Evolutionary conservation across 192 early-diverging fungal genomes (phyloP).

Genomic region (Diversispora epigaea): DNA sequence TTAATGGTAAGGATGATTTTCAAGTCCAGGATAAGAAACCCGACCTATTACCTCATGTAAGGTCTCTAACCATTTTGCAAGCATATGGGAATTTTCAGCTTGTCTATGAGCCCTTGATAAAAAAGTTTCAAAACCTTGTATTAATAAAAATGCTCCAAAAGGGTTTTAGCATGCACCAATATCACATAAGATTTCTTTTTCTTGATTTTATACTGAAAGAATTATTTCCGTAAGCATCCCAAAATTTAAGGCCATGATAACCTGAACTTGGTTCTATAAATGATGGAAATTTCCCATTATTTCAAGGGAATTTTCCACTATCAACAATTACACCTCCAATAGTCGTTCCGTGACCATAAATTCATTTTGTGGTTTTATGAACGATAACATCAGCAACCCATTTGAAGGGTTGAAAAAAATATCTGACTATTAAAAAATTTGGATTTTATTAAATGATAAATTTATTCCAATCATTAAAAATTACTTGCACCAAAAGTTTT

Average conservation of each 20-base stretch:
- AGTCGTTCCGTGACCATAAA: slow-evolving; percentile 86
- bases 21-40: slow-evolving; percentile 88
- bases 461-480: too few relatives aligned
- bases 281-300: slow-evolving; percentile 82
- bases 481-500: slow-evolving; percentile 92
- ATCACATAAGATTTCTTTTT: slow-evolving; percentile 83
- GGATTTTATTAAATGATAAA: background rate
- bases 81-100: slow-evolving; percentile 70
- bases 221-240: slow-evolving; percentile 82
- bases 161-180: slow-evolving; percentile 84
- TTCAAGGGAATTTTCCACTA: slow-evolving; percentile 84
- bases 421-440: slow-evolving; percentile 48
- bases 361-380: slow-evolving; percentile 94
- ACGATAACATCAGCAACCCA: slow-evolving; percentile 96
- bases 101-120: slow-evolving; percentile 86
- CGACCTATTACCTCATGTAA: slow-evolving; percentile 69
- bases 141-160: slow-evolving; percentile 82
- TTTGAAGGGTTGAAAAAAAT: slow-evolving; percentile 79
- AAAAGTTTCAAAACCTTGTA: slow-evolving; percentile 91
- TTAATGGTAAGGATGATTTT: slow-evolving; percentile 71
- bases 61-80: slow-evolving; percentile 77
- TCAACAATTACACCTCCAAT: slow-evolving; percentile 91
- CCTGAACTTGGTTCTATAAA: slow-evolving; percentile 83
- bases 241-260: slow-evolving; percentile 87
- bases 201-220: slow-evolving; percentile 77